A percentile compares a stretch with the other conserved stretches of the same genome.
Conservation (phyloP, 768 basidiomycete genomes). For the Basidioascus undulatus region DNA sequence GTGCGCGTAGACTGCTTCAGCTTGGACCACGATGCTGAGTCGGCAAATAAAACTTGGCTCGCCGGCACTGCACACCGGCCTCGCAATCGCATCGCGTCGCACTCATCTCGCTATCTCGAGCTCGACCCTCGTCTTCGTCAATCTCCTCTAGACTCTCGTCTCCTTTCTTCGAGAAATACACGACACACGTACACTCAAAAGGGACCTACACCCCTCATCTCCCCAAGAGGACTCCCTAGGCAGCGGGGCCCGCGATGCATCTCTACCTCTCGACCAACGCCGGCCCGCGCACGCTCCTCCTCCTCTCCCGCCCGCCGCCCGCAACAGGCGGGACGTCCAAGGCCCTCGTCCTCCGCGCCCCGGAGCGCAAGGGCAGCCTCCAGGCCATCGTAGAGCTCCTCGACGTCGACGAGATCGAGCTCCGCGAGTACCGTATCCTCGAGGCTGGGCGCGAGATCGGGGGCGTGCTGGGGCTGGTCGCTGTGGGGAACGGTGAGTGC, state of each 20-base stretch:
- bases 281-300: conserved; percentile 46
- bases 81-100: no score
- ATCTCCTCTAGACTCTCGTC: no score
- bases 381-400: conserved; percentile 74
- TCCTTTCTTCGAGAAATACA: no score
- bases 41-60: no score
- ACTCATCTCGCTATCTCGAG: no score
- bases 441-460: conserved; percentile 54
- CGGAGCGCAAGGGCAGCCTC: conserved; percentile 23
- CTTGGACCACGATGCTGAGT: no score
- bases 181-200: no score
- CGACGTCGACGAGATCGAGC: conserved; percentile 43
- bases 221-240: no score
- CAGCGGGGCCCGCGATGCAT: conserved; percentile 40
- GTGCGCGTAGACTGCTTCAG: no score
- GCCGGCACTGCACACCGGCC: no score
- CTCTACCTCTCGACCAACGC: conserved; percentile 45
- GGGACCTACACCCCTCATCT: no score
- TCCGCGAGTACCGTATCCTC: conserved; percentile 34
- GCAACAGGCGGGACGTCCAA: conserved; percentile 32
- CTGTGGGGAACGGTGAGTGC: conserved; percentile 23
- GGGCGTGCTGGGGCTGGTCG: conserved; percentile 37
- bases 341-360: conserved; percentile 48
- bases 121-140: no score
- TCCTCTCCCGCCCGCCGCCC: conserved; percentile 41